Evolutionary conservation across 208 protist species (phyloP).

Genomic region (Wallacemonas sp.): DNA sequence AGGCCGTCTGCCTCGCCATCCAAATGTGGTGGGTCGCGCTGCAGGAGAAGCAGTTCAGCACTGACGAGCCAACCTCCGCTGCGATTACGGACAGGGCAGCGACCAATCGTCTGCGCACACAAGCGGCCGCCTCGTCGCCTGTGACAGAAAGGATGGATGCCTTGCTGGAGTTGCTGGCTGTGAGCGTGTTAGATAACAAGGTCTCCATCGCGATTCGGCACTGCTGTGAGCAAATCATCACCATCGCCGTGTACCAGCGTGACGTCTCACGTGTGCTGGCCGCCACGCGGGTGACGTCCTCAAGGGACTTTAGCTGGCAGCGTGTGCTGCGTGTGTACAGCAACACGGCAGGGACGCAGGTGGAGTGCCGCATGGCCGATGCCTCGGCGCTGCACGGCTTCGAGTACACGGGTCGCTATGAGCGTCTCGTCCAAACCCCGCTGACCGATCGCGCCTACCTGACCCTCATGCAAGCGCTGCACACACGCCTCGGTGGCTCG

Average conservation of each 20-base stretch:
- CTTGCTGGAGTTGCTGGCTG: constrained; percentile 86
- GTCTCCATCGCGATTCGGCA: constrained; percentile 57
- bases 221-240: constrained; percentile 98
- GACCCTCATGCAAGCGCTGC: constrained; percentile 98
- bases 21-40: constrained; percentile 93
- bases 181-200: constrained; percentile 41
- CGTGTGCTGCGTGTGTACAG: constrained; percentile 95
- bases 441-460: constrained; percentile 99
- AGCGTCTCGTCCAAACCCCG: constrained; percentile 98
- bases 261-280: constrained; percentile 91
- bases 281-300: constrained; percentile 35
- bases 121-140: constrained; percentile 18
- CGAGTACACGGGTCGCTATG: constrained; percentile 98
- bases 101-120: constrained; percentile 12
- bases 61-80: constrained; percentile 3
- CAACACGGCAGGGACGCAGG: constrained; percentile 35
- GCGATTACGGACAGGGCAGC: constrained; percentile 2
- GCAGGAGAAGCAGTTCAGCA: constrained; percentile 74
- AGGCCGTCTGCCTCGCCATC: constrained; percentile 92
- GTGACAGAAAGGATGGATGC: constrained; percentile 62
- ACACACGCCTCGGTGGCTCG: constrained; percentile 96
- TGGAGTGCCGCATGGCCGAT: constrained; percentile 96
- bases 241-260: constrained; percentile 98
- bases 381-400: constrained; percentile 97
- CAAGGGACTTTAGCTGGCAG: constrained; percentile 96